phyloP scores from a whole-genome alignment of 345 rosid genomes.

The Turnera subulata region DNA sequence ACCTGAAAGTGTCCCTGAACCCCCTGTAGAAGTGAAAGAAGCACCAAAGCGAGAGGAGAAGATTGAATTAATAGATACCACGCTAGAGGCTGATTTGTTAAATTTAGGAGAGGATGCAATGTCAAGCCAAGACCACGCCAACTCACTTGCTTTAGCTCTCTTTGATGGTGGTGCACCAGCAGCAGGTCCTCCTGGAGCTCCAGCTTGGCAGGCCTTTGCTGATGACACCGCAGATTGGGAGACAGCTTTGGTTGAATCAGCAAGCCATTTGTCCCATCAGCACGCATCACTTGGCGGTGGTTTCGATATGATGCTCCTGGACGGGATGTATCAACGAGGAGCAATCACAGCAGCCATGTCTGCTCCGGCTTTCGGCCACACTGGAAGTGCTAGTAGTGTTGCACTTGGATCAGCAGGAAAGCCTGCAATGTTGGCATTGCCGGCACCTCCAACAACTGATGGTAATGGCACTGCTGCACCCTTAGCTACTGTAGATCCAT shows the following conservation, averaged over 20 bases:
- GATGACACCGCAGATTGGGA: slow-evolving; percentile 71
- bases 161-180: slow-evolving; percentile 44
- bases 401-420: slow-evolving; percentile 46
- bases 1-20: slow-evolving; percentile 37
- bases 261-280: slow-evolving; percentile 42
- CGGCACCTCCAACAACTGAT: slow-evolving; percentile 34
- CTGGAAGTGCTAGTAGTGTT: slow-evolving; percentile 65
- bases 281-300: slow-evolving; percentile 43
- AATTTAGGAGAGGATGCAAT: slow-evolving; percentile 42
- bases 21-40: slow-evolving; percentile 18
- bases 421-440: slow-evolving; percentile 46
- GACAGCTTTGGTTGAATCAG: slow-evolving; percentile 62
- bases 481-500: slow-evolving; percentile 34
- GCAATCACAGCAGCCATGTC: slow-evolving; percentile 26
- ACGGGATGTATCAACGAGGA: slow-evolving; percentile 63
- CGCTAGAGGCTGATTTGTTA: slow-evolving; percentile 52
- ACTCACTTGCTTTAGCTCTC: slow-evolving; percentile 52
- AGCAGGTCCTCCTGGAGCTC: slow-evolving; percentile 12
- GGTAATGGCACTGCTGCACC: background rate
- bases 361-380: slow-evolving; percentile 19
- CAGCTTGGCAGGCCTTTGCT: slow-evolving; percentile 62
- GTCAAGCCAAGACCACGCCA: slow-evolving; percentile 38
- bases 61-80: slow-evolving; percentile 3
- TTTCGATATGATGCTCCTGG: slow-evolving; percentile 39
- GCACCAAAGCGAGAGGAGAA: slow-evolving; percentile 19